phyloP scores from a whole-genome alignment of 306 rosid species.

The Gillenia trifoliata region DNA sequence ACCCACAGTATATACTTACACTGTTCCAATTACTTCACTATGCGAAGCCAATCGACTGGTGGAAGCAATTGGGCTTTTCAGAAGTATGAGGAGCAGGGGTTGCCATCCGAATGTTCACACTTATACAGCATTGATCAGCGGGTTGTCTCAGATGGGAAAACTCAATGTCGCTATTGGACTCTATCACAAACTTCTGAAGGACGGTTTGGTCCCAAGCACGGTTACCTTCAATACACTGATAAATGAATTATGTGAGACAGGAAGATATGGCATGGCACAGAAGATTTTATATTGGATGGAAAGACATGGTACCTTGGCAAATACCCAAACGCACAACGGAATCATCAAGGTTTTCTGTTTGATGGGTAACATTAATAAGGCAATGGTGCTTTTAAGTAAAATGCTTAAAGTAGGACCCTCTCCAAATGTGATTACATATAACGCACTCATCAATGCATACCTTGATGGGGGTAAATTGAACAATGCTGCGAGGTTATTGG shows the following conservation, averaged over 20 bases:
- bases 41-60: constrained; percentile 27
- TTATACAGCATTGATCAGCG: constrained; percentile 34
- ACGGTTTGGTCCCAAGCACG: constrained; percentile 32
- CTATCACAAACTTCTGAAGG: constrained; percentile 37
- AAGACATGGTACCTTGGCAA: constrained; percentile 24
- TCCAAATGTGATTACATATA: constrained; percentile 34
- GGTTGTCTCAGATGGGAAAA: constrained; percentile 31
- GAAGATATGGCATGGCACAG: constrained; percentile 27
- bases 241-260: constrained; percentile 28
- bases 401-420: constrained; percentile 36
- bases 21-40: constrained; percentile 31
- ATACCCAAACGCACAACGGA: constrained; percentile 32
- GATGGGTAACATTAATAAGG: constrained; percentile 26
- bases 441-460: constrained; percentile 30
- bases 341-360: constrained; percentile 34
- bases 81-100: constrained; percentile 28
- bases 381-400: constrained; percentile 35
- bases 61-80: constrained; percentile 36
- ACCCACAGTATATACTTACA: constrained; percentile 35
- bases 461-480: constrained; percentile 21
- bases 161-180: constrained; percentile 33
- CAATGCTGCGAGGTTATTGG: constrained; percentile 33
- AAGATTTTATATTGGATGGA: constrained; percentile 37
- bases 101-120: constrained; percentile 33
- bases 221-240: constrained; percentile 35